A percentile compares a stretch with the other conserved stretches of the same genome.
Evolutionary conservation across 2,329 filamentous ascomycete genomes (phyloP).

Genomic region (Phyllachora maydis): DNA sequence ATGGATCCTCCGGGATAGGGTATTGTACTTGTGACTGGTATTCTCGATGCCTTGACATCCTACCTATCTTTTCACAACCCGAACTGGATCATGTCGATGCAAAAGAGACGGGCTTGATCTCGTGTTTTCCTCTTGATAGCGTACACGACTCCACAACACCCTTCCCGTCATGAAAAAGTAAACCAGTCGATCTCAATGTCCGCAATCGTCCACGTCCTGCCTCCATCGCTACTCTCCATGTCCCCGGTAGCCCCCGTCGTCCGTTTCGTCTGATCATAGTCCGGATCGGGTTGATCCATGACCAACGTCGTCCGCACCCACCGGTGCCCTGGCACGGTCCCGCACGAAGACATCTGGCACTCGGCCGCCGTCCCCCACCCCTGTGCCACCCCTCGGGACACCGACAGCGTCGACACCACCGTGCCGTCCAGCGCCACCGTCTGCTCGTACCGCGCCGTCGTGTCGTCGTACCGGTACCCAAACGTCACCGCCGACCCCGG

Average conservation of each 20-base stretch:
- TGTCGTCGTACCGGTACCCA: conserved; percentile 1
- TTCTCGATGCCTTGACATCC: too few species aligned
- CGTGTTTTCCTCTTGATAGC: too few species aligned
- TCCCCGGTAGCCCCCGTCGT: neutral
- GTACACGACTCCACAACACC: too few species aligned
- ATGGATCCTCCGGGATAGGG: too few species aligned
- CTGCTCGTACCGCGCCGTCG: neutral
- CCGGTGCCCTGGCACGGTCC: neutral
- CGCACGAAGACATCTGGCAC: neutral
- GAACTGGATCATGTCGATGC: too few species aligned
- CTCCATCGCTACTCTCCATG: neutral
- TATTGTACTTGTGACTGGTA: too few species aligned
- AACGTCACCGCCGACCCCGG: neutral
- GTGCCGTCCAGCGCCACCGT: neutral
- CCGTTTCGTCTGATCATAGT: neutral
- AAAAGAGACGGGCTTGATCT: too few species aligned
- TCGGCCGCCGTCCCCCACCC: conserved; percentile 1
- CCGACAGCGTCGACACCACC: neutral
- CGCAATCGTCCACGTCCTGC: neutral
- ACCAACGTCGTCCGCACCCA: neutral
- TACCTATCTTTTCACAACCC: too few species aligned
- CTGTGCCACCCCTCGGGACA: neutral
- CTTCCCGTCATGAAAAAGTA: too few species aligned
- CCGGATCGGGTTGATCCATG: neutral
- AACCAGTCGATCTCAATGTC: neutral